A percentile compares a stretch with the other conserved stretches of the same genome.
Conservation (phyloP, 2,329 filamentous ascomycete genomes). For the Aspergillus arachidicola region DNA sequence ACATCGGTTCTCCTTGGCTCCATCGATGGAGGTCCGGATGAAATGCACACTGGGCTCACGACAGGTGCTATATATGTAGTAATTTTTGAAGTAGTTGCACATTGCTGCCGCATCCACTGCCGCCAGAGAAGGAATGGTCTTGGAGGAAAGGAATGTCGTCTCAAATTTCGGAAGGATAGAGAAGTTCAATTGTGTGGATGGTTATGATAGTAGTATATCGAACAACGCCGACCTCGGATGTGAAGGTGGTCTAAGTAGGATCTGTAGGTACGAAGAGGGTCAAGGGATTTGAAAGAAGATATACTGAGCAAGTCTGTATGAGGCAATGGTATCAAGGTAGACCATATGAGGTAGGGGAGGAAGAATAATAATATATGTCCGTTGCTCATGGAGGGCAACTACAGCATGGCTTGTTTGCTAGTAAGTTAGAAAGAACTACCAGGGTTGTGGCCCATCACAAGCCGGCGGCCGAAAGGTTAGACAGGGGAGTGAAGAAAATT, state of each 20-base stretch:
- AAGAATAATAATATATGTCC: conserved; percentile 17
- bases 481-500: conserved; percentile 17
- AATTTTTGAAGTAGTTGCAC: conserved; percentile 71
- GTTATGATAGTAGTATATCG: neutral
- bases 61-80: conserved; percentile 75
- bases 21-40: conserved; percentile 69
- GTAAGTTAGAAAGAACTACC: conserved; percentile 13
- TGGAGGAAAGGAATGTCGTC: neutral
- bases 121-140: neutral
- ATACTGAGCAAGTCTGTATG: neutral
- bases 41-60: conserved; percentile 70
- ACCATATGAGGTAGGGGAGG: neutral
- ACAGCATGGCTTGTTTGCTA: conserved; percentile 21
- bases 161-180: neutral
- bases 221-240: neutral
- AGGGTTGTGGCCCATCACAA: conserved; percentile 27
- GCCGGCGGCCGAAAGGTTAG: conserved; percentile 23
- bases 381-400: conserved; percentile 21
- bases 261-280: neutral
- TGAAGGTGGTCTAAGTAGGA: neutral
- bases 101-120: conserved; percentile 37
- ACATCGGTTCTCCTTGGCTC: conserved; percentile 62
- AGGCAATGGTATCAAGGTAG: neutral
- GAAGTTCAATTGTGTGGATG: neutral
- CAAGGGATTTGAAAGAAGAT: neutral